A percentile compares a stretch with the other conserved stretches of the same genome.
Evolutionary conservation across 257 asterid species (phyloP).

Genomic region (Petrea volubilis): DNA sequence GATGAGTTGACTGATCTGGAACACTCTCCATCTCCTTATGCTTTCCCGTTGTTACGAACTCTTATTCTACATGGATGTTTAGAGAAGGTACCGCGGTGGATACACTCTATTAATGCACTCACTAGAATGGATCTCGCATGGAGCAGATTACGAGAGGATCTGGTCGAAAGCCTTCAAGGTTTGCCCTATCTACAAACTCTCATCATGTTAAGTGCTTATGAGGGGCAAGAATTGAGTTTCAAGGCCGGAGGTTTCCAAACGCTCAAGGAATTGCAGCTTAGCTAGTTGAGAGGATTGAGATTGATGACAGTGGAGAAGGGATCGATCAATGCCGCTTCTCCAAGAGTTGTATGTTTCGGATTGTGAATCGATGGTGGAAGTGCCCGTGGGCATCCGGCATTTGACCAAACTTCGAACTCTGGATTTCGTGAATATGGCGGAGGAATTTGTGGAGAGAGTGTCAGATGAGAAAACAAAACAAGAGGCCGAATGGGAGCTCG

Average conservation of each 20-base stretch:
- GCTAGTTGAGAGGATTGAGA: neutral
- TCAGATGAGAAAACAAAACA: neutral
- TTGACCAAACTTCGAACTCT: neutral
- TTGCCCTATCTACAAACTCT: conserved; percentile 12
- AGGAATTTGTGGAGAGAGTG: neutral
- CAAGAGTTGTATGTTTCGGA: neutral
- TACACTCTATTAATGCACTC: neutral
- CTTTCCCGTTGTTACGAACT: neutral
- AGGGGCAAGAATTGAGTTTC: conserved; percentile 19
- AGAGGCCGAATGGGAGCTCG: neutral
- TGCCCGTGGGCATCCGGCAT: conserved; percentile 16
- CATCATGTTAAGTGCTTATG: neutral
- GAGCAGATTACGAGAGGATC: conserved; percentile 6
- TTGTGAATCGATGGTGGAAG: conserved; percentile 2
- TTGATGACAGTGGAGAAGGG: conserved; percentile 12
- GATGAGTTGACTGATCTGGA: conserved; percentile 10
- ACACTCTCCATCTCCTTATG: neutral
- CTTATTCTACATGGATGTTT: neutral
- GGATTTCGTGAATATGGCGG: neutral
- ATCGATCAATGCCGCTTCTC: conserved; percentile 27
- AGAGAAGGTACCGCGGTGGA: conserved; percentile 22
- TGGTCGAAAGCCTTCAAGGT: conserved; percentile 4
- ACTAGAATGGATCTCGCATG: neutral
- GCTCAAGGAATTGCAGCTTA: neutral
- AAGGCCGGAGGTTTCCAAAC: conserved; percentile 13